Evolutionary conservation across 352 stramenopile species (phyloP), one percentile per base, ranked within the genome.

Genomic region (Thraustotheca clavata): DNA sequence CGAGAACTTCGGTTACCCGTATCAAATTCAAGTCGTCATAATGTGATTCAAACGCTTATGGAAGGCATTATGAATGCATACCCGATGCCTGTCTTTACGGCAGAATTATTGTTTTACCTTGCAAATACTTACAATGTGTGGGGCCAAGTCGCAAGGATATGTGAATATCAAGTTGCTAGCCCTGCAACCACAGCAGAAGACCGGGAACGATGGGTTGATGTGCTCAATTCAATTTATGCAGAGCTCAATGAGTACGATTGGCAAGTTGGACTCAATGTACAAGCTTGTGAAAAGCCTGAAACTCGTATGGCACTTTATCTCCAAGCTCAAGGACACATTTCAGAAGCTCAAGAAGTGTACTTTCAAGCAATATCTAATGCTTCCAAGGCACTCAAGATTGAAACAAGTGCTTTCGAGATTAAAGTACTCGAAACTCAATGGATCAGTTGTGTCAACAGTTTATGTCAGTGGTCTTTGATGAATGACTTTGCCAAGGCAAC

Each of bases 381-480:
- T 20, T 78, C 80, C 0, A 80, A 75, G 20, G 77, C 87, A 39
- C 86, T 74, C 60, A 79, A 91, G 41, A 82, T 92, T 33, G 80
- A 92, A 48, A 78, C 91, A 7, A 96, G 85, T 66, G 43, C 89
- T 20, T 94, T 95, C 52, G 88, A 96, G 72, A 57, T 95, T 4
- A 74, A 86, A 12, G 66, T 93, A 26, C 94, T 88, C 86, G 83
- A 96, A 67, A 80, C 95, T 40, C 79, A 87, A 27, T 97, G 91
- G 91, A 86, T 97, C 33, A 89, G 84, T 1, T 96, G 86, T 66
- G 87, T 87, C 1, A 90, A 94, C 72, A 85, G 97, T 55, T 69
- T 97, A 33, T 95, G 86, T 22, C 87, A 97, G 67, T 97, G 91
- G 91, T 81, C 91, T 60, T 75, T 96, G 7, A 90, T 97, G 81